A percentile compares a stretch with the other conserved stretches of the same genome.
Conservation (phyloP, 106 monocot genomes). For the Dioscorea dumetorum region DNA sequence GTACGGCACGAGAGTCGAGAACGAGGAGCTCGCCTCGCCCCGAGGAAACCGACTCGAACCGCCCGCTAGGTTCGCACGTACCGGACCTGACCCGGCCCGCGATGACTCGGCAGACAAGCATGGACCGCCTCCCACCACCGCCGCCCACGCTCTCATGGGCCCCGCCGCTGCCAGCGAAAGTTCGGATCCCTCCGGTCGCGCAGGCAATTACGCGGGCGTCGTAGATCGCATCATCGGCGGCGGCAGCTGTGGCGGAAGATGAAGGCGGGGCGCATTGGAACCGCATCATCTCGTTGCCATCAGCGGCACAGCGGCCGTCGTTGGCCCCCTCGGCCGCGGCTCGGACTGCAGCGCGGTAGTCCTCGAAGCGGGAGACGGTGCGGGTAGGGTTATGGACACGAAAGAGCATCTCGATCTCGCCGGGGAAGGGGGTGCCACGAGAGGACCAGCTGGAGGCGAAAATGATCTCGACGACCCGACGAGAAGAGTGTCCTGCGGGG, state of each 20-base stretch:
- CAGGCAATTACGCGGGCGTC: conserved; percentile 15
- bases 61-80: conserved; percentile 2
- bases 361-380: conserved; percentile 70
- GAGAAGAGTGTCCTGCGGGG: conserved; percentile 54
- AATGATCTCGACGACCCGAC: conserved; percentile 75
- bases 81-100: conserved; percentile 52
- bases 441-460: conserved; percentile 70
- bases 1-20: conserved; percentile 57
- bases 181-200: conserved; percentile 26
- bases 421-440: conserved; percentile 31
- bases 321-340: conserved; percentile 11
- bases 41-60: conserved; percentile 30
- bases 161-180: conserved; percentile 57
- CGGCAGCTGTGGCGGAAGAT: background rate
- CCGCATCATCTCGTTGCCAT: conserved; percentile 94
- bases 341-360: conserved; percentile 52
- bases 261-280: conserved; percentile 37
- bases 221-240: conserved; percentile 6
- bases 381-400: conserved; percentile 68
- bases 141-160: conserved; percentile 45
- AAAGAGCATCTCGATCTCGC: conserved; percentile 71
- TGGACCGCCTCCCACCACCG: conserved; percentile 36
- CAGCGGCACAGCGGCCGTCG: conserved; percentile 63
- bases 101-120: conserved; percentile 76
- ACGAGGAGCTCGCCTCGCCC: conserved; percentile 57